Evolutionary conservation across 352 stramenopile species (phyloP).

Genomic region (Pythium aphanidermatum): DNA sequence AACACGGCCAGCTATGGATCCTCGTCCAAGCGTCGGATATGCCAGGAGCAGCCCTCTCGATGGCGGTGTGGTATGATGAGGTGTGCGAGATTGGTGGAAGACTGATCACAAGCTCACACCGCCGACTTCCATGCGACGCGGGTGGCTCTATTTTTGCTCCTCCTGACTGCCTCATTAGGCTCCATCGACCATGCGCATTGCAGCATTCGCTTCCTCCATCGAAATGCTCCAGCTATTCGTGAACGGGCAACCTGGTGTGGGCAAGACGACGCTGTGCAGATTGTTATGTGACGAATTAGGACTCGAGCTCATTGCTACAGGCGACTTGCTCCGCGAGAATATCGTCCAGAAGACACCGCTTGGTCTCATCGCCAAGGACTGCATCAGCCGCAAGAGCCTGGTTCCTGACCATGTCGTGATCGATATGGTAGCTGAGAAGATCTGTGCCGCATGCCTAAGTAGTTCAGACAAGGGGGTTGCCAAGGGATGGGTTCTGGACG

Average conservation of each 20-base stretch:
- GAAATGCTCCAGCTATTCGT: slow-evolving; percentile 67
- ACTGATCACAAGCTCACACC: too few relatives aligned
- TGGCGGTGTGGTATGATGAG: too few relatives aligned
- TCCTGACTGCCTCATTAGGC: too few relatives aligned
- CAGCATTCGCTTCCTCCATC: too few relatives aligned
- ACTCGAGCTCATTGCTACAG: slow-evolving; percentile 55
- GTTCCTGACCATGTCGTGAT: slow-evolving; percentile 70
- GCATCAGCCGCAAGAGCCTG: slow-evolving; percentile 54
- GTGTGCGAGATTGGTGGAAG: too few relatives aligned
- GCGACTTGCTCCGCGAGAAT: slow-evolving; percentile 66
- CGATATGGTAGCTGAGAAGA: slow-evolving; percentile 68
- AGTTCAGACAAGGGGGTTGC: too few relatives aligned
- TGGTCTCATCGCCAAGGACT: slow-evolving; percentile 53
- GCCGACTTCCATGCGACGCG: too few relatives aligned
- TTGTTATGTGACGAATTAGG: slow-evolving; percentile 48
- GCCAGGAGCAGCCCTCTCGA: too few relatives aligned
- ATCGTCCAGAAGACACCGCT: slow-evolving; percentile 50
- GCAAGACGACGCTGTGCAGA: slow-evolving; percentile 66
- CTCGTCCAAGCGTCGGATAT: too few relatives aligned
- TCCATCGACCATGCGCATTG: too few relatives aligned
- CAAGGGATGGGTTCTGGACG: slow-evolving; percentile 69
- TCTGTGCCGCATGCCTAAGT: slow-evolving; percentile 26
- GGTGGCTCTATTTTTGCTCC: too few relatives aligned
- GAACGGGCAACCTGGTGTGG: slow-evolving; percentile 53
- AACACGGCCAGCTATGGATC: too few relatives aligned